A percentile compares a stretch with the other conserved stretches of the same genome.
phyloP scores from a whole-genome alignment of 768 basidiomycete species.

The Cystofilobasidium bisporidii region DNA sequence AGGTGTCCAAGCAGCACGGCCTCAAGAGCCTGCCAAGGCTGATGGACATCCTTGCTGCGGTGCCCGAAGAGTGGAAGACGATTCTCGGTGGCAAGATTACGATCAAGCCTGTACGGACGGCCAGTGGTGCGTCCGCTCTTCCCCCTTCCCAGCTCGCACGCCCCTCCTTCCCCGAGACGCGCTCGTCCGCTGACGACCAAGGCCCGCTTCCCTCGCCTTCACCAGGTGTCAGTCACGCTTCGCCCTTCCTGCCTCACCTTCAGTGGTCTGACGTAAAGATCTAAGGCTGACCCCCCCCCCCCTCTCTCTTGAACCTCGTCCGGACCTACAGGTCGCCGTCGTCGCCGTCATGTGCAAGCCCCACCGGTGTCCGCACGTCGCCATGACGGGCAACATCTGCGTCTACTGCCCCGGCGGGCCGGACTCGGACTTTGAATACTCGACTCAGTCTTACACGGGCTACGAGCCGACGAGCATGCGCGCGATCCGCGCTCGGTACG shows the following conservation, averaged over 20 bases:
- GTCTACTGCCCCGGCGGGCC: conserved; percentile 99
- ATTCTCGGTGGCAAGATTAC: conserved; percentile 77
- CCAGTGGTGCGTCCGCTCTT: conserved; percentile 60
- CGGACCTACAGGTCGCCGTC: conserved; percentile 71
- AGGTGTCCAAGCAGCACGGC: conserved; percentile 80
- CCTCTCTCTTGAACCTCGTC: too few relatives aligned
- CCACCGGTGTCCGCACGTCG: conserved; percentile 97
- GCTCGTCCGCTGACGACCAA: too few relatives aligned
- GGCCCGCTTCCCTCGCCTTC: not conserved
- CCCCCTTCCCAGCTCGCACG: too few relatives aligned
- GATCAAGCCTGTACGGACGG: conserved; percentile 89
- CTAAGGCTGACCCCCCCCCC: too few relatives aligned
- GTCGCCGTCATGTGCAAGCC: conserved; percentile 99
- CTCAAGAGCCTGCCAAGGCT: conserved; percentile 80
- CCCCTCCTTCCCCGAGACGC: conserved; percentile 36
- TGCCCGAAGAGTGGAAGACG: conserved; percentile 94
- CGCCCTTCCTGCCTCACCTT: too few relatives aligned
- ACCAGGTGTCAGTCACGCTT: not conserved
- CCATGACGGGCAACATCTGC: conserved; percentile 99
- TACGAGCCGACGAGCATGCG: conserved; percentile 99
- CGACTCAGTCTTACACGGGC: conserved; percentile 77
- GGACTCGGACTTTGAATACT: conserved; percentile 99
- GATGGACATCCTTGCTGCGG: conserved; percentile 96
- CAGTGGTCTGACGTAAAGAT: too few relatives aligned
- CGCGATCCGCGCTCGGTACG: conserved; percentile 89